Percentiles rank a stretch among this genome's conserved stretches.
Evolutionary conservation across 2,329 filamentous ascomycete genomes (phyloP).

Genomic region (Rutstroemia sp.): DNA sequence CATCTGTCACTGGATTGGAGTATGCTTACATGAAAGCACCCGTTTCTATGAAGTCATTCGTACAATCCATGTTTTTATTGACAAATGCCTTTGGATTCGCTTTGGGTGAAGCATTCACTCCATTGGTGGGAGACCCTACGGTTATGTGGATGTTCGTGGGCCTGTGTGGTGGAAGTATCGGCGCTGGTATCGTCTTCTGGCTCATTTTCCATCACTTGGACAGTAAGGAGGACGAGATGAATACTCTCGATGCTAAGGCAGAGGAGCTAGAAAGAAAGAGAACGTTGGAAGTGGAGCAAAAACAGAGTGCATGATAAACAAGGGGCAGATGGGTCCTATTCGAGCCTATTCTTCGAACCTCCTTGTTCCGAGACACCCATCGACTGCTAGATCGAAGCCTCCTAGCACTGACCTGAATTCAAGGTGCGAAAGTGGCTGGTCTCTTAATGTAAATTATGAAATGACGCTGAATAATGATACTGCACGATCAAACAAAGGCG

Average conservation of each 20-base stretch:
- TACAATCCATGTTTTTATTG: conserved; percentile 61
- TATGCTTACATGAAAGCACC: conserved; percentile 74
- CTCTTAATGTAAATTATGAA: too few species aligned
- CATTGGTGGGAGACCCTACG: conserved; percentile 36
- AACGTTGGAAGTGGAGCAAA: not conserved
- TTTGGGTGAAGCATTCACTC: conserved; percentile 37
- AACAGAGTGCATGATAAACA: not conserved
- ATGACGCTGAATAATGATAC: too few species aligned
- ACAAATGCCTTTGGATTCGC: conserved; percentile 53
- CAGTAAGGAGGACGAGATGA: conserved; percentile 19
- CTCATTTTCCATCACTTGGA: conserved; percentile 17
- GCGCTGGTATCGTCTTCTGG: conserved; percentile 17
- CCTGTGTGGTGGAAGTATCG: conserved; percentile 14
- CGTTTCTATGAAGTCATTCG: conserved; percentile 70
- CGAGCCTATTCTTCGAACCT: too few species aligned
- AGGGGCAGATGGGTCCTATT: not conserved
- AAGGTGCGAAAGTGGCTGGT: too few species aligned
- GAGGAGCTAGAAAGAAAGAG: conserved; percentile 14
- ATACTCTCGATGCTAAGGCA: conserved; percentile 18
- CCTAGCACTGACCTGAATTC: too few species aligned
- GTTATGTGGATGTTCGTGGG: conserved; percentile 32
- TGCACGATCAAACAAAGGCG: too few species aligned
- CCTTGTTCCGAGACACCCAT: too few species aligned
- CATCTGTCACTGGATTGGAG: conserved; percentile 57
- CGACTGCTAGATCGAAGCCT: too few species aligned